These are phyloP conservation scores for Coleophoma crateriformis DNA, from an alignment of 2,329 filamentous ascomycete genomes.

Conservation along the genomic window DNA sequence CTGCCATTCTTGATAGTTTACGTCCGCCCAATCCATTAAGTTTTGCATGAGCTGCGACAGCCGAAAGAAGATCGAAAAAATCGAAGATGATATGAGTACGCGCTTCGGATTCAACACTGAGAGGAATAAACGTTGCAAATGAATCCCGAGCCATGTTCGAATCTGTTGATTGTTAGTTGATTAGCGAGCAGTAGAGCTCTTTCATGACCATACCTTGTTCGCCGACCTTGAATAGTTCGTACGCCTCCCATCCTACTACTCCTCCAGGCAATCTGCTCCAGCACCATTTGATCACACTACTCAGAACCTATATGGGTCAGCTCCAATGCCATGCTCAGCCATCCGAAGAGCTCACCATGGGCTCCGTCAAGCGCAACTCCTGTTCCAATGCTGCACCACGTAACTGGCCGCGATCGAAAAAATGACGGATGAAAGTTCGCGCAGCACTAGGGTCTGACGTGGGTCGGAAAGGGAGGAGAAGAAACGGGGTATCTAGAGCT, in stretches of 20 bases:
- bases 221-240: conserved; percentile 91
- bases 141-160: conserved; percentile 87
- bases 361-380: conserved; percentile 88
- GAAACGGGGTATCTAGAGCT: conserved; percentile 88
- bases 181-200: conserved; percentile 2
- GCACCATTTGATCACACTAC: conserved; percentile 95
- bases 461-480: conserved; percentile 89
- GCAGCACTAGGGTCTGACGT: conserved; percentile 88
- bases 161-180: conserved; percentile 46
- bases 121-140: conserved; percentile 92
- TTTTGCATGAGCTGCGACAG: conserved; percentile 89
- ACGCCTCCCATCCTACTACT: conserved; percentile 94
- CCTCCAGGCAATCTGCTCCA: conserved; percentile 90
- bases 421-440: conserved; percentile 87
- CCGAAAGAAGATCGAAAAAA: conserved; percentile 90
- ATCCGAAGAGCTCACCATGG: conserved; percentile 62
- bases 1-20: conserved; percentile 90
- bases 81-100: conserved; percentile 88
- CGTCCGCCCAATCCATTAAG: conserved; percentile 87
- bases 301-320: conserved; percentile 61
- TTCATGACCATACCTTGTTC: conserved; percentile 65
- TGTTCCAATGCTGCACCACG: conserved; percentile 69
- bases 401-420: conserved; percentile 68
- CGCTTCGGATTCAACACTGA: conserved; percentile 83
- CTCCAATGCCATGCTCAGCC: conserved; percentile 18